Base-by-base conservation (phyloP, 225 moss, liverwort and hornwort genomes). In the Pleurozium schreberi region DNA sequence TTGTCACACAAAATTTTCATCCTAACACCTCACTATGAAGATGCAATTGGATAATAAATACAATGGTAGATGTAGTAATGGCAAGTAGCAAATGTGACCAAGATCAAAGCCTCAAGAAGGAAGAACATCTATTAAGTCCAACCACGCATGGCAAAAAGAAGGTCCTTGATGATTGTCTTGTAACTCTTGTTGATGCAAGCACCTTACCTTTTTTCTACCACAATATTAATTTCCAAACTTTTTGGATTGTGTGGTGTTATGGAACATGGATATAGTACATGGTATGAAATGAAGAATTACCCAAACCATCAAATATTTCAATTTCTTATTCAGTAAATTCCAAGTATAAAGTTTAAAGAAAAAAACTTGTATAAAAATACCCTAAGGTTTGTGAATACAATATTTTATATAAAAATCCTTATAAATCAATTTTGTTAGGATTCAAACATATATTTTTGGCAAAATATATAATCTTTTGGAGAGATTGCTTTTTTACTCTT, bases 131-230 rank as follows among this genome's bases (percentile, higher is more conserved):
- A 3, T 71, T 28, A 43, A 67, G 22, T 71, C 9, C 17, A 27
- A 43, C 28, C 6, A 27, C 1, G 0, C 9, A 27, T 43, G 42
- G 26, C 3, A 71, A 0, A 17, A 0, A 71, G 28, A 17, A 43
- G 0, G 17, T 17, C 73, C 9, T 73, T 45, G 27, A 73, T 73
- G 18, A 30, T 47, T 47, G 6, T 30, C 18, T 73, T 73, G 3
- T n/a, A n/a, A n/a, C n/a, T n/a, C 1, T 47, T 1, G n/a, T n/a
- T n/a, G n/a, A 1, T 30, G 11, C 4, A 4, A 47, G 11, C 1
- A 1, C 16, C 9, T 28, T 17, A 10, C 27, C 5, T 70, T 70
- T 3, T 10, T 45, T 27, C 45, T 45, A 73, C 5, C 0, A 0
- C 3, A 73, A 28, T 5, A 1, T 17, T 73, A 25, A 2, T 28